phyloP scores from a whole-genome alignment of 495 filamentous ascomycete species.

The Trichoderma reesei region DNA sequence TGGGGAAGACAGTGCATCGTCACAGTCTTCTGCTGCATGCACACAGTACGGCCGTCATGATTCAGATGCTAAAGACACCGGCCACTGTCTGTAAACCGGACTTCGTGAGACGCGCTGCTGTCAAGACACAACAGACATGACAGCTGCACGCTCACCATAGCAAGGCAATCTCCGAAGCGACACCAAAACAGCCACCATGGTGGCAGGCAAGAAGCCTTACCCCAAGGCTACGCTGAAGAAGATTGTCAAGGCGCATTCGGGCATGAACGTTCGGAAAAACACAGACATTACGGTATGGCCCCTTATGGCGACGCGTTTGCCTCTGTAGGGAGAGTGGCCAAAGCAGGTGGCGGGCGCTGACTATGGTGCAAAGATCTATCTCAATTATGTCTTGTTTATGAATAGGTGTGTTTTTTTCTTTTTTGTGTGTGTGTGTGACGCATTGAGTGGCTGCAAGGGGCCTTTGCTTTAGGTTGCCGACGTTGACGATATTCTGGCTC shows the following conservation, averaged over 20 bases:
- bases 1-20: not conserved
- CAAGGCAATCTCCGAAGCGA: not conserved
- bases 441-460: not conserved
- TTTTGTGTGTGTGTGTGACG: not conserved
- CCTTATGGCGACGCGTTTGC: slow-evolving; percentile 11
- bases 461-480: not conserved
- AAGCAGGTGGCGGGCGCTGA: not conserved
- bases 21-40: not conserved
- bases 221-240: slow-evolving; percentile 77
- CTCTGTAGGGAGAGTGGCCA: not conserved
- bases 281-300: slow-evolving; percentile 70
- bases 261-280: slow-evolving; percentile 71
- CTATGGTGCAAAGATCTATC: slow-evolving; percentile 52
- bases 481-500: slow-evolving; percentile 9
- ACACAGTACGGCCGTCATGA: not conserved
- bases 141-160: not conserved
- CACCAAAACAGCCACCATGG: slow-evolving; percentile 29
- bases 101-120: not conserved
- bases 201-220: slow-evolving; percentile 60
- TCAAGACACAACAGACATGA: not conserved
- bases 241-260: slow-evolving; percentile 81
- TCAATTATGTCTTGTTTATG: slow-evolving; percentile 86
- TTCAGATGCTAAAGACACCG: not conserved
- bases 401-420: slow-evolving; percentile 52
- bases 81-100: not conserved